Evolutionary conservation across 805 yeast genomes (phyloP).

Genomic region (Hanseniaspora thailandica): DNA sequence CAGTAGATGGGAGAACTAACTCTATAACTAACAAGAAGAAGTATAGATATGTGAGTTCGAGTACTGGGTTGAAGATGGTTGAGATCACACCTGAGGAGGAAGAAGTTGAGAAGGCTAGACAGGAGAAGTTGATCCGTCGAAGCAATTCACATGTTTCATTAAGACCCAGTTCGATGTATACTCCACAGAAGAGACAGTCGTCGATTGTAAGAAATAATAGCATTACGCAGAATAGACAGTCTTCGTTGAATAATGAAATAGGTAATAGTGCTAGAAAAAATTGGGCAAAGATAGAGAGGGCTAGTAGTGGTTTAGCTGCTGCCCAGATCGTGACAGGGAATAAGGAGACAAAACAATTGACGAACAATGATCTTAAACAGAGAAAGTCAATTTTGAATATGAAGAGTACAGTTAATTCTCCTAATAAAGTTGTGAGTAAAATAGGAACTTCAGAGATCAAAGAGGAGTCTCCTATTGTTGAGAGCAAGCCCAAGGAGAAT

Average conservation of each 20-base stretch:
- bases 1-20: neutral
- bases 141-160: slow-evolving; percentile 15
- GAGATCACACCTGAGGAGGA: slow-evolving; percentile 46
- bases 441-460: neutral
- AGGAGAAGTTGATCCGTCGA: slow-evolving; percentile 14
- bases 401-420: slow-evolving; percentile 2
- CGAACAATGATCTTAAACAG: neutral
- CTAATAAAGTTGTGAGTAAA: neutral
- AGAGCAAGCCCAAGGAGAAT: neutral
- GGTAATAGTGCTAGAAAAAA: neutral
- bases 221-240: neutral
- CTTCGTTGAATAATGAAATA: neutral
- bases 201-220: neutral
- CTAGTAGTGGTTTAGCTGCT: slow-evolving; percentile 10
- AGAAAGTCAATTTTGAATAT: slow-evolving; percentile 7
- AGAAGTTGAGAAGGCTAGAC: neutral
- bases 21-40: slow-evolving; percentile 35
- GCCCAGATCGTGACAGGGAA: slow-evolving; percentile 6
- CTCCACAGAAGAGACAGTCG: neutral
- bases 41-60: slow-evolving; percentile 38
- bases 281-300: slow-evolving; percentile 5
- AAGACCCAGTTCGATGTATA: neutral
- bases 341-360: neutral
- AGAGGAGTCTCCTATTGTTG: neutral
- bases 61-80: slow-evolving; percentile 50